phyloP scores from a whole-genome alignment of 2,329 filamentous ascomycete genomes.

The Pyrenophora teres region DNA sequence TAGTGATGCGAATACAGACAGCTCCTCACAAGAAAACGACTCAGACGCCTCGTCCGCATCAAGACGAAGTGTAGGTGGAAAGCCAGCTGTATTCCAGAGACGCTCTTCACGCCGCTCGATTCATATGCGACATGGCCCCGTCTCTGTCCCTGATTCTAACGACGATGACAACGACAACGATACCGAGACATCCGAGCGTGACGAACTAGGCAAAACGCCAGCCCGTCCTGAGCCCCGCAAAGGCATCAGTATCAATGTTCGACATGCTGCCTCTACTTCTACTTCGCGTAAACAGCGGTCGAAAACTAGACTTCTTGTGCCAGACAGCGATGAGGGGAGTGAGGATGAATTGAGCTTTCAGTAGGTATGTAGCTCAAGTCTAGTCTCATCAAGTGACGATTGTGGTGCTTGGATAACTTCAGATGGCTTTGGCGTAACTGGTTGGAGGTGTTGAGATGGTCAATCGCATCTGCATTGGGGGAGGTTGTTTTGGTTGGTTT shows the following conservation, averaged over 20 bases:
- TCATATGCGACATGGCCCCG: background rate
- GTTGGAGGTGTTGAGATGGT: too few relatives aligned
- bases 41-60: background rate
- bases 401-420: background rate
- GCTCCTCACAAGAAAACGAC: background rate
- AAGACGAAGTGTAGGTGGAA: background rate
- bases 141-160: background rate
- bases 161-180: background rate
- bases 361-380: conserved; percentile 13
- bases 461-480: too few relatives aligned
- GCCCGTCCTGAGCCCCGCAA: background rate
- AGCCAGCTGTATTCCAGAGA: background rate
- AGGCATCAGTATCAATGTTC: background rate
- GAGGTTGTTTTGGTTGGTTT: background rate
- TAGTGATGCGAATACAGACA: background rate
- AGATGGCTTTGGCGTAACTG: background rate
- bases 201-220: conserved; percentile 24
- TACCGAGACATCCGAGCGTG: conserved; percentile 5
- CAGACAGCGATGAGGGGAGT: conserved; percentile 24
- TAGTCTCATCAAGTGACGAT: too few relatives aligned
- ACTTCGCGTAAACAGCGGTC: conserved; percentile 16
- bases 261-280: background rate
- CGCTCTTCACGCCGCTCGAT: background rate
- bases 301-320: background rate
- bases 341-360: conserved; percentile 44